Percentiles rank a stretch among this genome's conserved stretches.
phyloP scores from a whole-genome alignment of 768 basidiomycete genomes.

The Suillus plorans region DNA sequence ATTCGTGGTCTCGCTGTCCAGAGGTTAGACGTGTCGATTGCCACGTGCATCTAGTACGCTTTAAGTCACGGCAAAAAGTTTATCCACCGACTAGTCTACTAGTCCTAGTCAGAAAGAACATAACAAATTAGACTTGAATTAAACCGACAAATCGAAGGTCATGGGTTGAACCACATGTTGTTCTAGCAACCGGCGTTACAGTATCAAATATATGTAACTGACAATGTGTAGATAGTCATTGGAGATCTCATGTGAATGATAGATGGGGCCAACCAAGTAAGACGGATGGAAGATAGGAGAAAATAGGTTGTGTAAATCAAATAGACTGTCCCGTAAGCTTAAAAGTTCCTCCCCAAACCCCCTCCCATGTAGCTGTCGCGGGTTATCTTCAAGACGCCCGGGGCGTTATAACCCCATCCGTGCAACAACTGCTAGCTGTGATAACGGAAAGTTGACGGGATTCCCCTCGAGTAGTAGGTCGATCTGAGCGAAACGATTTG shows the following conservation, averaged over 20 bases:
- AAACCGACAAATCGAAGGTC: not conserved
- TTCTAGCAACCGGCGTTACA: not conserved
- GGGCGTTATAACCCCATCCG: not conserved
- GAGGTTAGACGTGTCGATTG: not conserved
- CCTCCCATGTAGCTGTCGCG: not conserved
- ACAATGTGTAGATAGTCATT: not conserved
- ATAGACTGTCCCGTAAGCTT: not conserved
- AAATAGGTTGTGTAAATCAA: not conserved
- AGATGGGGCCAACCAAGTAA: not conserved
- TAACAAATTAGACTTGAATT: constrained; percentile 1
- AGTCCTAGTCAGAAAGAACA: not conserved
- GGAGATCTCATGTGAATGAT: not conserved
- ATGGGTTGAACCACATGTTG: not conserved
- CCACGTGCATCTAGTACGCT: not conserved
- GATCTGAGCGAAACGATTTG: not conserved
- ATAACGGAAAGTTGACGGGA: not conserved
- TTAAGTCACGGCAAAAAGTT: not conserved
- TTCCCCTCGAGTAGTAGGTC: not conserved
- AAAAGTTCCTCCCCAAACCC: not conserved
- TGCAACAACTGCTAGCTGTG: not conserved
- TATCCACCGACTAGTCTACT: not conserved
- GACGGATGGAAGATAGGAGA: not conserved
- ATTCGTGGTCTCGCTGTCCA: not conserved
- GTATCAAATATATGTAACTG: not conserved
- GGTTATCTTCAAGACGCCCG: not conserved